Base-by-base conservation (phyloP, 257 asterid genomes). In the Schizonepeta tenuifolia region DNA sequence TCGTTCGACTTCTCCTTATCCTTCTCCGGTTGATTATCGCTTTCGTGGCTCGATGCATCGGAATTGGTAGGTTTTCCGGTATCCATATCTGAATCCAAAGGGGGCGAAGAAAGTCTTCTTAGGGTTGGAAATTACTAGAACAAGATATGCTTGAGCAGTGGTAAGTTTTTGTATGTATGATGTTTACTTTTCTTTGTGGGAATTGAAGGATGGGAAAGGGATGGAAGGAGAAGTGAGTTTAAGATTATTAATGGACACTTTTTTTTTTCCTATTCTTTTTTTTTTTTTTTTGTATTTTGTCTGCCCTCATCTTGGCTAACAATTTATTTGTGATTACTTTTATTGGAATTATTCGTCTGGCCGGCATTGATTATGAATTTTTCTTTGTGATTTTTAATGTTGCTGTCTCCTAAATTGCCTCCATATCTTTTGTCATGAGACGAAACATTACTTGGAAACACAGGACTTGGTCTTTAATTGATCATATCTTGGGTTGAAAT, bases 31-130 rank as follows among this genome's bases (percentile, higher is more conserved):
- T 63, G 78, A 33, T 50, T 66, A 7, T 44, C 75, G 2, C 14
- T 76, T 65, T 86, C 90, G 3, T 78, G 84, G 64, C 80, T 81
- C 11, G 92, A 77, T 22, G 72, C 57, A 0, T 86, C 88, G 13
- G 83, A 81, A 9, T 51, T 67, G 76, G 61, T 55, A 31, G 36
- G 76, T 28, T 85, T 87, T 38, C 50, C 76, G 0, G 80, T 59
- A 40, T 72, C 84, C 97, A 86, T 89, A 6, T 17, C 24, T 40
- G 22, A 24, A 28, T 28, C 14, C 1, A 36, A 36, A 36, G 2
- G 22, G 4, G 56, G 5, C 6, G 56, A 17, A 17, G 4, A 28
- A 53, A 54, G 67, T 67, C 31, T 62, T 73, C 49, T 74, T 71
- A 17, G 69, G 73, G 73, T 65, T 72, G 79, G 53, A 40, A 18